Evolutionary conservation across 2,329 filamentous ascomycete genomes (phyloP).

Genomic region (Didymella pinodella): DNA sequence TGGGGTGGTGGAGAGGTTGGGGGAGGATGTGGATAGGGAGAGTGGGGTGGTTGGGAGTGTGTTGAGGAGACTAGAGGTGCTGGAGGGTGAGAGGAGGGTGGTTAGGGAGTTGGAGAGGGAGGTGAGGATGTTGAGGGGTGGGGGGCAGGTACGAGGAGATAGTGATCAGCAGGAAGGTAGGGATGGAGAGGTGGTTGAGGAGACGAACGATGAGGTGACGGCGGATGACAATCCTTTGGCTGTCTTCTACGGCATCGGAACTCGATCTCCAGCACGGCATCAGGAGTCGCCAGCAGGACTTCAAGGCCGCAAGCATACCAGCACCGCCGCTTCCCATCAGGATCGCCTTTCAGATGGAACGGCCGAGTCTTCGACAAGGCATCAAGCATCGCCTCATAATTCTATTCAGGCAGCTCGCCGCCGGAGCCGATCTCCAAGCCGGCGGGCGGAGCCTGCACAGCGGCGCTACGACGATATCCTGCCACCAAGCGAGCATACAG

Average conservation of each 20-base stretch:
- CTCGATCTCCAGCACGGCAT: neutral
- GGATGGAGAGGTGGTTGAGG: neutral
- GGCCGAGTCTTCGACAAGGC: neutral
- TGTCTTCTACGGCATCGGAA: conserved; percentile 12
- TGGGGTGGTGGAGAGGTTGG: conserved; percentile 10
- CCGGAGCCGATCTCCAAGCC: neutral
- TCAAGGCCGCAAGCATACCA: neutral
- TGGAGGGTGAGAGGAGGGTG: conserved; percentile 20
- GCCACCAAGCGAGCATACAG: neutral
- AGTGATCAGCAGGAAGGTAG: neutral
- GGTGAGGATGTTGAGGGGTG: conserved; percentile 11
- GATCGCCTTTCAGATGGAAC: neutral
- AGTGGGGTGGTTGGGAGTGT: conserved; percentile 10
- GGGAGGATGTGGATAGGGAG: conserved; percentile 20
- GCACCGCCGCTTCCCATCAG: neutral
- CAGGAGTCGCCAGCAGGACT: neutral
- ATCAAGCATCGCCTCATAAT: neutral
- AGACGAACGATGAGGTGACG: neutral
- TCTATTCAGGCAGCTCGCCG: neutral
- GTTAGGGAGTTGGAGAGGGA: conserved; percentile 24
- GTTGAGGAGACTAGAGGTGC: conserved; percentile 23
- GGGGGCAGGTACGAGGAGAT: neutral
- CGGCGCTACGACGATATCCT: neutral
- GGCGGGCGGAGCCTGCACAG: neutral
- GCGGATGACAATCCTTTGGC: conserved; percentile 4